These are phyloP conservation scores for Thymus quinquecostatus DNA, from an alignment of 257 asterid genomes.

Conservation along the genomic window DNA sequence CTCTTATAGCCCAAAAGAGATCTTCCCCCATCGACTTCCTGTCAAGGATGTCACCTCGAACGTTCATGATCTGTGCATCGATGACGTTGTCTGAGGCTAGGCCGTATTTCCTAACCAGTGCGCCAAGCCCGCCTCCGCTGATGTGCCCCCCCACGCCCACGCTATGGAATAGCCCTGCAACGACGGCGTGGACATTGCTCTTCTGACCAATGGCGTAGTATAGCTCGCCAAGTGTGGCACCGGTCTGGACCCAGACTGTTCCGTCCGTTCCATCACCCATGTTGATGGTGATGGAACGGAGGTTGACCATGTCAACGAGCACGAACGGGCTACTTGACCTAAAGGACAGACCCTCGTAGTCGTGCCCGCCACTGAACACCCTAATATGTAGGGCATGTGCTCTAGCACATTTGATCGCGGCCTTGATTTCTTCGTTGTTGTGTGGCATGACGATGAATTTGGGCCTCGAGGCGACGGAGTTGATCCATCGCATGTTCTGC, in stretches of 20 bases:
- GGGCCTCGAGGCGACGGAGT: not conserved
- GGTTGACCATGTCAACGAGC: constrained; percentile 45
- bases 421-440: not conserved
- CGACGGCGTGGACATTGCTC: constrained; percentile 39
- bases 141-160: constrained; percentile 57
- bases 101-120: constrained; percentile 44
- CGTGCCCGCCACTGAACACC: constrained; percentile 53
- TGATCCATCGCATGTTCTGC: not conserved
- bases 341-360: constrained; percentile 53
- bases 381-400: constrained; percentile 31
- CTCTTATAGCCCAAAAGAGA: constrained; percentile 59
- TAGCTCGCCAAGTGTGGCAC: constrained; percentile 59
- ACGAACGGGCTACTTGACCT: constrained; percentile 40
- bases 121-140: constrained; percentile 57
- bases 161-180: constrained; percentile 47
- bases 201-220: constrained; percentile 45
- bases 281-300: constrained; percentile 41
- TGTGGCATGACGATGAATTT: not conserved
- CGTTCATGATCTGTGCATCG: constrained; percentile 42
- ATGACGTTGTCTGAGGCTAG: constrained; percentile 46
- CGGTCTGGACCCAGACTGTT: constrained; percentile 58
- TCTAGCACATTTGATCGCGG: constrained; percentile 13
- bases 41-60: constrained; percentile 39
- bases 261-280: constrained; percentile 40
- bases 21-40: constrained; percentile 55